phyloP scores from a whole-genome alignment of 2,329 filamentous ascomycete genomes.

The Zymoseptoria tritici region DNA sequence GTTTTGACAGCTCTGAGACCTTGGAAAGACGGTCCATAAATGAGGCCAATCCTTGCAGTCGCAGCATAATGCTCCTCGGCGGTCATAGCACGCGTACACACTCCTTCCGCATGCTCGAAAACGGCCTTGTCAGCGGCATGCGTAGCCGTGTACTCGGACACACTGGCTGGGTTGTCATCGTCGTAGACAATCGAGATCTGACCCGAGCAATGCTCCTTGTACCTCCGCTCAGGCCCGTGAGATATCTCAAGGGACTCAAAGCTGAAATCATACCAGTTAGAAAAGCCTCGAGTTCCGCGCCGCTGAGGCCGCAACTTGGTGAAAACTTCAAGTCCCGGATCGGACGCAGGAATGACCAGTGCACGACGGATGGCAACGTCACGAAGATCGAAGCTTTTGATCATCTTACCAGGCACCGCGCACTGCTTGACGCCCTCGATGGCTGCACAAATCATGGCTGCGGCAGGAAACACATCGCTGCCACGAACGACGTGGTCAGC shows the following conservation, averaged over 20 bases:
- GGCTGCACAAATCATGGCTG: constrained; percentile 13
- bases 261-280: not conserved
- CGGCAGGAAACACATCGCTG: constrained; percentile 9
- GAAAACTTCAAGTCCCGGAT: constrained; percentile 6
- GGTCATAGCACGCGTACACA: too few species aligned
- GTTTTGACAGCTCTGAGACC: not conserved
- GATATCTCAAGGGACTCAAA: not conserved
- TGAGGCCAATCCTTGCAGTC: not conserved
- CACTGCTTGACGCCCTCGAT: constrained; percentile 13
- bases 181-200: not conserved
- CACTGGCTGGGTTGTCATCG: not conserved
- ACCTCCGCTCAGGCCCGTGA: not conserved
- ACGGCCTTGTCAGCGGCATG: not conserved
- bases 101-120: not conserved
- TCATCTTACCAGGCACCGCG: not conserved
- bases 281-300: not conserved
- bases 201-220: not conserved
- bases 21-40: not conserved
- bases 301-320: constrained; percentile 2
- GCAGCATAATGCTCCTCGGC: not conserved
- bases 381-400: constrained; percentile 15
- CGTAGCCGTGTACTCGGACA: not conserved
- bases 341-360: constrained; percentile 3
- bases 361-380: constrained; percentile 8
- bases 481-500: constrained; percentile 15